These are phyloP conservation scores for Verticillium alfalfae DNA, from an alignment of 2,329 filamentous ascomycete species.

Conservation along the genomic window DNA sequence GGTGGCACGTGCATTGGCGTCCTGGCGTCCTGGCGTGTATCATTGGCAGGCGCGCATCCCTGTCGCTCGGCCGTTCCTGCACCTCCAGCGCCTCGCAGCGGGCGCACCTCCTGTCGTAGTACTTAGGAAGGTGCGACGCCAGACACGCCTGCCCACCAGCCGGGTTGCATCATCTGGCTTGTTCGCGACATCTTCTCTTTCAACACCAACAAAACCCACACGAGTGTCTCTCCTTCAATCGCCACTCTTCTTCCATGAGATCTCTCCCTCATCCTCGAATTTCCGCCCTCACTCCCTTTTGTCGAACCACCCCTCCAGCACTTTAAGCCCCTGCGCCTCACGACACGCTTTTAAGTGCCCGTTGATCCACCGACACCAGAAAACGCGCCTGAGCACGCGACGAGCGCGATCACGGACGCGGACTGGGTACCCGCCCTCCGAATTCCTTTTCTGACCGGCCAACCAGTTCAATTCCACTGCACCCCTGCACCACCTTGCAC, in stretches of 20 bases:
- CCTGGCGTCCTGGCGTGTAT: not conserved
- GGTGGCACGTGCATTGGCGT: not conserved
- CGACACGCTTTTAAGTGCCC: not conserved
- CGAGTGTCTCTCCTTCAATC: not conserved
- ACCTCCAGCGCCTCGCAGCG: not conserved
- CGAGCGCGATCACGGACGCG: not conserved
- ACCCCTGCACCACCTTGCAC: not conserved
- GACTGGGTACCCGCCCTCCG: not conserved
- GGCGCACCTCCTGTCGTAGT: not conserved
- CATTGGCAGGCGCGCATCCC: not conserved
- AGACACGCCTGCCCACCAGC: not conserved
- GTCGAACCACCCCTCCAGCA: not conserved
- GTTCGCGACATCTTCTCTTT: not conserved
- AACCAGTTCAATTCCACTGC: not conserved
- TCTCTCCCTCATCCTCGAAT: not conserved
- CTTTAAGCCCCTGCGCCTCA: not conserved
- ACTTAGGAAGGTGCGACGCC: not conserved
- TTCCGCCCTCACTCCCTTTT: not conserved
- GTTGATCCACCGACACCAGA: not conserved
- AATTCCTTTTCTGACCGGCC: not conserved
- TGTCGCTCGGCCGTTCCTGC: not conserved
- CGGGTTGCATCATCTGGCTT: not conserved
- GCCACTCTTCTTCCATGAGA: not conserved
- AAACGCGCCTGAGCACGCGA: not conserved
- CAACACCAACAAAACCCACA: not conserved